Evolutionary conservation across 306 rosid species (phyloP).

Genomic region (Quercus bicolor): DNA sequence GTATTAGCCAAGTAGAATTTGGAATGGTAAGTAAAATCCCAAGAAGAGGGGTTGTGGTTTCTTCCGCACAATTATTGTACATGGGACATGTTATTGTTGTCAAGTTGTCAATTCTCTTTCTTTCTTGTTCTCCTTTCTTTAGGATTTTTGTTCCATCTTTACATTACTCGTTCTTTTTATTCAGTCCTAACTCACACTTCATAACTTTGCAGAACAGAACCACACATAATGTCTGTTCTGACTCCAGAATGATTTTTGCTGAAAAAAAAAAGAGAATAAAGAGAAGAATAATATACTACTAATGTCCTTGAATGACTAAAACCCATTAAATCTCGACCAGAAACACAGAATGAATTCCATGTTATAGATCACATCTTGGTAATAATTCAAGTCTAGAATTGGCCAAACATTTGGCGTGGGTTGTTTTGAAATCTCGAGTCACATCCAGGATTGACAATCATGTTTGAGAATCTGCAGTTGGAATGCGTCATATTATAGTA

Average conservation of each 20-base stretch:
- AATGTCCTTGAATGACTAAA: background rate
- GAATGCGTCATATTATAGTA: background rate
- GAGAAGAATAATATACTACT: background rate
- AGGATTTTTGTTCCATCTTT: conserved; percentile 12
- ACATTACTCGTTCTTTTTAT: background rate
- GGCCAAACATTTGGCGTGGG: background rate
- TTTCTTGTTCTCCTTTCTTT: background rate
- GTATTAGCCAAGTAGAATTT: no score
- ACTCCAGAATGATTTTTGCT: background rate
- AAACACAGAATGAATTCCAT: no score
- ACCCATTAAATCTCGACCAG: background rate
- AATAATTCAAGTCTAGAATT: background rate
- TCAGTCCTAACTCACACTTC: no score
- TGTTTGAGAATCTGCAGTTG: background rate
- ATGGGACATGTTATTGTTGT: no score
- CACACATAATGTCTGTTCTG: no score
- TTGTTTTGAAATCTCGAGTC: background rate
- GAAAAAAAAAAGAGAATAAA: background rate
- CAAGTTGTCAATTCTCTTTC: no score
- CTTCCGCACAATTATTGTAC: no score
- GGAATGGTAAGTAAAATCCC: no score
- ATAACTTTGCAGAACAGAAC: no score
- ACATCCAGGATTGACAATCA: background rate
- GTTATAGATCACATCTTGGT: background rate
- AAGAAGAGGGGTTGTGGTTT: no score